These are phyloP conservation scores for Phytophthora fragariaefolia DNA, from an alignment of 352 stramenopile species.

Conservation along the genomic window DNA sequence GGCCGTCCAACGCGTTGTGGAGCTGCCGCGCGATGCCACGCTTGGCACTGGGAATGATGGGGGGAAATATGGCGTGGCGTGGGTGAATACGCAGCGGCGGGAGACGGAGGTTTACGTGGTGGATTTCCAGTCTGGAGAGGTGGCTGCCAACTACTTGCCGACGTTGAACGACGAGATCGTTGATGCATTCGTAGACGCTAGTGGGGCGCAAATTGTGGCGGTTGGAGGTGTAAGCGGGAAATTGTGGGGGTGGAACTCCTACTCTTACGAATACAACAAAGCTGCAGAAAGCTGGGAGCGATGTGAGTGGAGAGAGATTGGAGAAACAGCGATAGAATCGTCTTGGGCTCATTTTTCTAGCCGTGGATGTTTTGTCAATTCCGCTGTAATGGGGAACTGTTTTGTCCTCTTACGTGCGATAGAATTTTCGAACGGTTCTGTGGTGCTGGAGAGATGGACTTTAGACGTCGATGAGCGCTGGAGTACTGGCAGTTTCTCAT, in stretches of 20 bases:
- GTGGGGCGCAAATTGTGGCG: conserved; percentile 16
- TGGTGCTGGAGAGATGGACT: conserved; percentile 31
- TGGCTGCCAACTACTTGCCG: background rate
- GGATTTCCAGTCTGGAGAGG: conserved; percentile 27
- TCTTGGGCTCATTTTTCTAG: background rate
- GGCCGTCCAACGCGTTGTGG: conserved; percentile 4
- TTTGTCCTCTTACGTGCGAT: conserved; percentile 26
- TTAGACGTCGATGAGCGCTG: conserved; percentile 31
- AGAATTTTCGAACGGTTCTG: background rate
- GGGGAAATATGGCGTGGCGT: conserved; percentile 9
- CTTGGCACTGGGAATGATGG: background rate
- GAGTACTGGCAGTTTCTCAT: conserved; percentile 21
- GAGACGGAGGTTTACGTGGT: conserved; percentile 13
- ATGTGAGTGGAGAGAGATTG: conserved; percentile 17
- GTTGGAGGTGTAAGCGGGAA: conserved; percentile 14
- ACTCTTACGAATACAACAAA: background rate
- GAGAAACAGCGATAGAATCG: background rate
- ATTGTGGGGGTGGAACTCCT: conserved; percentile 16
- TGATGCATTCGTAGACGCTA: conserved; percentile 23
- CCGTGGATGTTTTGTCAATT: conserved; percentile 30
- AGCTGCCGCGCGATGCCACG: conserved; percentile 14
- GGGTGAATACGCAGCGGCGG: background rate
- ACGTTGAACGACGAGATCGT: conserved; percentile 17
- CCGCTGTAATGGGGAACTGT: conserved; percentile 26
- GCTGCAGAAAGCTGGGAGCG: background rate